Evolutionary conservation across 129 eudicot species (phyloP).

Genomic region (Arctium lappa): DNA sequence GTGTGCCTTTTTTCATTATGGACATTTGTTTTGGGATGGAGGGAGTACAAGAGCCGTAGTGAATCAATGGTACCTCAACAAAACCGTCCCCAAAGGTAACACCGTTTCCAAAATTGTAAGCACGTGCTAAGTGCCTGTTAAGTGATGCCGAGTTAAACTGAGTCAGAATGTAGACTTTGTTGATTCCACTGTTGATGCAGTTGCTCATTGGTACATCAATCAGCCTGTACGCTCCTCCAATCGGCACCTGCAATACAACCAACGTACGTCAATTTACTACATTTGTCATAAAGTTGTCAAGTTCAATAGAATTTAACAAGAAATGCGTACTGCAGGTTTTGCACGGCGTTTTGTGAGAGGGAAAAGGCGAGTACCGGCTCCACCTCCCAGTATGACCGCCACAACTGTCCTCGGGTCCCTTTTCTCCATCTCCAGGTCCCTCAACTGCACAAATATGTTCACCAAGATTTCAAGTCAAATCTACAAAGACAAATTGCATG

Average conservation of each 20-base stretch:
- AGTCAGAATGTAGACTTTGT: slow-evolving; percentile 87
- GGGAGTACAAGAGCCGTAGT: background rate
- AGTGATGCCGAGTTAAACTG: slow-evolving; percentile 96
- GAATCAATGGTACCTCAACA: slow-evolving; percentile 58
- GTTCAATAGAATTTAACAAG: background rate
- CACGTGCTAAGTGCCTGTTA: slow-evolving; percentile 83
- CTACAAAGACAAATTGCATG: background rate
- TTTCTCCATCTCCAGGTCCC: slow-evolving; percentile 70
- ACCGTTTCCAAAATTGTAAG: slow-evolving; percentile 73
- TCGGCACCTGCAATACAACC: slow-evolving; percentile 63
- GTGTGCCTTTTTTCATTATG: background rate
- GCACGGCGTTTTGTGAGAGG: slow-evolving; percentile 94
- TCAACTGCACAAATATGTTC: slow-evolving; percentile 39
- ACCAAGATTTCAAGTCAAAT: background rate
- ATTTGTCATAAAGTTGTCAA: slow-evolving; percentile 6
- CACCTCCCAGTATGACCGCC: slow-evolving; percentile 90
- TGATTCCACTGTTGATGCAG: slow-evolving; percentile 93
- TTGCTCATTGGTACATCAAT: slow-evolving; percentile 99
- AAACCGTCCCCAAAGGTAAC: slow-evolving; percentile 81
- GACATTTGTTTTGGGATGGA: background rate
- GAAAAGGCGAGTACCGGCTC: slow-evolving; percentile 96
- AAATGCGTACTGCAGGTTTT: slow-evolving; percentile 77
- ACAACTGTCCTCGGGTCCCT: slow-evolving; percentile 69
- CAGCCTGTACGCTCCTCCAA: slow-evolving; percentile 92
- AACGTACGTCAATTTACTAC: slow-evolving; percentile 11